Conservation (phyloP, 2,329 filamentous ascomycete species). For the Kalmusia sp. region DNA sequence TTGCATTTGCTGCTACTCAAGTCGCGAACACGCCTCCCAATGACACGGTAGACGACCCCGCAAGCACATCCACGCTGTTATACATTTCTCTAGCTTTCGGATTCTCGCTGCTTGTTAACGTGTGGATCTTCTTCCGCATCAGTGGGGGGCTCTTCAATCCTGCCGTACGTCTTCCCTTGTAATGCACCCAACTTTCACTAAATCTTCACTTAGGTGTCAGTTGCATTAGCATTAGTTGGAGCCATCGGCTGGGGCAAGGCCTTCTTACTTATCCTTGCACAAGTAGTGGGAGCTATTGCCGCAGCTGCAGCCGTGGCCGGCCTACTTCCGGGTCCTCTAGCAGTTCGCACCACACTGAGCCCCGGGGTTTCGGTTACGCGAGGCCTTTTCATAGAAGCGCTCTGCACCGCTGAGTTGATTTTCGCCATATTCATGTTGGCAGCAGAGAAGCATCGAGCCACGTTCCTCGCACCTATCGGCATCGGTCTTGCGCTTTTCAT, state of each 20-base stretch:
- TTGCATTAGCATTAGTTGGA: slow-evolving; percentile 57
- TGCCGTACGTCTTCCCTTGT: slow-evolving; percentile 41
- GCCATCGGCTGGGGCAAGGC: slow-evolving; percentile 55
- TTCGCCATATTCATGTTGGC: slow-evolving; percentile 58
- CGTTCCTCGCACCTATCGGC: slow-evolving; percentile 49
- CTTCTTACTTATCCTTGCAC: slow-evolving; percentile 51
- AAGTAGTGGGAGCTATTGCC: slow-evolving; percentile 54
- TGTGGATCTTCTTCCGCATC: slow-evolving; percentile 50
- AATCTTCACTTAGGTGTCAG: slow-evolving; percentile 48
- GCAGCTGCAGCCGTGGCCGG: slow-evolving; percentile 53
- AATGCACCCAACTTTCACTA: slow-evolving; percentile 7
- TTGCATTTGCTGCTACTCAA: slow-evolving; percentile 48
- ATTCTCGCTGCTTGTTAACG: slow-evolving; percentile 48
- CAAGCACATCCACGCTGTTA: slow-evolving; percentile 35
- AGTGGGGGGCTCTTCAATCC: slow-evolving; percentile 50
- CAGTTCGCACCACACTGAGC: slow-evolving; percentile 55
- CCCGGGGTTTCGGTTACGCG: slow-evolving; percentile 50
- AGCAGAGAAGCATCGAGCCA: slow-evolving; percentile 50
- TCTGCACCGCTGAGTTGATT: slow-evolving; percentile 57
- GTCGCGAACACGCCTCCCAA: slow-evolving; percentile 44
- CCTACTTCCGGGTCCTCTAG: slow-evolving; percentile 54
- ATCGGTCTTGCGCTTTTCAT: slow-evolving; percentile 57
- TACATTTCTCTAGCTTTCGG: slow-evolving; percentile 48
- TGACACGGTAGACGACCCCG: slow-evolving; percentile 19
- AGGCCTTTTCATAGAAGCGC: slow-evolving; percentile 59